Conservation (phyloP, 164 flowering plant genomes). For the Sextonia rubra region DNA sequence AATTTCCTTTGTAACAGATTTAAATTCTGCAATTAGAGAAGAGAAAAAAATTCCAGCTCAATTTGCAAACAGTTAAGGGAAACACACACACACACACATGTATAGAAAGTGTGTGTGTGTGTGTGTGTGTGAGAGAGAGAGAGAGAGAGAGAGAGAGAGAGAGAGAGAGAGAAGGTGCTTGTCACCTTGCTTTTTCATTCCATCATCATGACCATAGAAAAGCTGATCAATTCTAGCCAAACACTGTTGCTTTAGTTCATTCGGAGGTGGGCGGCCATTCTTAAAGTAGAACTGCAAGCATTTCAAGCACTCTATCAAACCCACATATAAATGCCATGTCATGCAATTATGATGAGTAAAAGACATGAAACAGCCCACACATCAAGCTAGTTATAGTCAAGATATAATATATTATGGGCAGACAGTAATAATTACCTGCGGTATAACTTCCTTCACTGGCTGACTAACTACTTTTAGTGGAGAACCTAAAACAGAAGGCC, state of each 20-base stretch:
- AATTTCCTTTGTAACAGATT: conserved; percentile 68
- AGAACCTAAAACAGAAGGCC: conserved; percentile 78
- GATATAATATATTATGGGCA: not conserved
- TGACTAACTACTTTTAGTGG: conserved; percentile 86
- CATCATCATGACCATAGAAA: conserved; percentile 71
- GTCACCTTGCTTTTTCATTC: conserved; percentile 76
- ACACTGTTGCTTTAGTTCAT: conserved; percentile 68
- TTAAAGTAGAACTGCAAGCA: conserved; percentile 85
- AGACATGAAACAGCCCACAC: not conserved
- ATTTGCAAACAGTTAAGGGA: not conserved
- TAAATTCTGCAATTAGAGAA: conserved; percentile 54
- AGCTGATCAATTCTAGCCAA: conserved; percentile 55
- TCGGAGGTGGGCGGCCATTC: conserved; percentile 92
- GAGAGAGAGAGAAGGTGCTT: not conserved
- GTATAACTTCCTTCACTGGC: conserved; percentile 79
- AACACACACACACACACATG: not conserved
- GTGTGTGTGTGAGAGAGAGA: not conserved
- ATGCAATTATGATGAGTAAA: not conserved
- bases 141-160: not conserved
- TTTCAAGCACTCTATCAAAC: conserved; percentile 11
- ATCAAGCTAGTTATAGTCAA: not conserved
- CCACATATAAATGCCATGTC: not conserved
- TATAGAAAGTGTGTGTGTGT: not conserved
- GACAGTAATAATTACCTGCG: conserved; percentile 53
- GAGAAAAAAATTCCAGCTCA: conserved; percentile 1